These are phyloP conservation scores for Malassezia japonica DNA, from an alignment of 1,284 basidiomycete genomes.

Conservation along the genomic window DNA sequence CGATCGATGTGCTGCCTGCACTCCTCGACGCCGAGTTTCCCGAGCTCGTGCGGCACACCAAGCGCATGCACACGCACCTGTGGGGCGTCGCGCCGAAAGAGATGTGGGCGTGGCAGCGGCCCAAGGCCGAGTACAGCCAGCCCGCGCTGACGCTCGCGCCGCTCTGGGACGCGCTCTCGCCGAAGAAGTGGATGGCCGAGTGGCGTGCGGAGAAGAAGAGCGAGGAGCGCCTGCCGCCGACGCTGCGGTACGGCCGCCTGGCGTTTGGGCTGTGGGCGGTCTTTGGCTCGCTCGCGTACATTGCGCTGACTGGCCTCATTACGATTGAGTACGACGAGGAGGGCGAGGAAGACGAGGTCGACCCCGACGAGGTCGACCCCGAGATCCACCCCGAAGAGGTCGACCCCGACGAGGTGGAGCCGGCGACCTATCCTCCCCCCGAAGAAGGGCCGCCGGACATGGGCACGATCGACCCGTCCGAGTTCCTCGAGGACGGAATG, in stretches of 20 bases:
- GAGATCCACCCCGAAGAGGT: not conserved
- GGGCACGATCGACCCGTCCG: not conserved
- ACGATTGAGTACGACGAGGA: conserved; percentile 22
- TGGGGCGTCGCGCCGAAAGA: conserved; percentile 6
- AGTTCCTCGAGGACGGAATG: not conserved
- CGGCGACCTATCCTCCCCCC: too few relatives aligned
- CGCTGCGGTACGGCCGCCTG: conserved; percentile 23
- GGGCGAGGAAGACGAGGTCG: conserved; percentile 7
- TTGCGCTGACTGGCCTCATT: conserved; percentile 36
- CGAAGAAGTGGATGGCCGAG: conserved; percentile 12
- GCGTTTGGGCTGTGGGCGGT: conserved; percentile 30
- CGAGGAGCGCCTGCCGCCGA: not conserved
- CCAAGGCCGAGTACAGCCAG: not conserved
- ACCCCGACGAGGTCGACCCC: conserved; percentile 1
- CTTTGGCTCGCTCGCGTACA: conserved; percentile 28
- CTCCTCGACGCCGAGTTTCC: conserved; percentile 20
- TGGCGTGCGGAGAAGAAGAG: conserved; percentile 9
- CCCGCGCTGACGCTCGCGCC: conserved; percentile 1
- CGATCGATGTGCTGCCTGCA: conserved; percentile 16
- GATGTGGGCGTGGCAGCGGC: conserved; percentile 12
- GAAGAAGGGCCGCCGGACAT: not conserved
- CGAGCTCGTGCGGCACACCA: conserved; percentile 14
- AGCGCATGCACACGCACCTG: conserved; percentile 13
- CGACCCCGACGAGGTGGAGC: conserved; percentile 5
- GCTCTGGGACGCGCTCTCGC: not conserved